Conservation (phyloP, 306 rosid genomes). For the Castanopsis chinensis region DNA sequence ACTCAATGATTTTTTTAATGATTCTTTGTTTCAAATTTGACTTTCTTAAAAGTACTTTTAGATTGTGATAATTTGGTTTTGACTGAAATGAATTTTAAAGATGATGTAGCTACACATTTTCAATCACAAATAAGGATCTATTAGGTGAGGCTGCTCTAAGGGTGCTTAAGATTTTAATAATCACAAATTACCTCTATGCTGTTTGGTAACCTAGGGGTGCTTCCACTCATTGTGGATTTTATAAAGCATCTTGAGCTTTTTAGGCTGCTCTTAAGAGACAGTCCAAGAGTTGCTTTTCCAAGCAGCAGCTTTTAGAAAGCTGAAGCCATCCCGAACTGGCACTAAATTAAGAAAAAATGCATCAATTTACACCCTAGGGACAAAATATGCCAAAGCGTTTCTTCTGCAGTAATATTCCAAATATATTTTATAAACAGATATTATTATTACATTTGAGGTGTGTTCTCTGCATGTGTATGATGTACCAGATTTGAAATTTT, state of each 20-base stretch:
- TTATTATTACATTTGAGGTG: neutral
- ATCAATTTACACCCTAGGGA: neutral
- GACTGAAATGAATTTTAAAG: neutral
- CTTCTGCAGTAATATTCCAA: neutral
- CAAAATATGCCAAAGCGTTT: neutral
- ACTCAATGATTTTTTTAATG: conserved; percentile 9
- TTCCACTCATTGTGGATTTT: neutral
- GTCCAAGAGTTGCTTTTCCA: neutral
- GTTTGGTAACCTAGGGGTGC: neutral
- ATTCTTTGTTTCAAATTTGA: neutral
- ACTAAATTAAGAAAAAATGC: neutral
- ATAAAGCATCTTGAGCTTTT: neutral
- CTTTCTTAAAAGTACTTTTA: neutral
- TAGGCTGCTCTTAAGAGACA: neutral
- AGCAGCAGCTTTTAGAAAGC: neutral
- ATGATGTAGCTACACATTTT: neutral
- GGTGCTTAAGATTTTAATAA: neutral
- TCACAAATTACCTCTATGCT: neutral
- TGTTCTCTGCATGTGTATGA: neutral
- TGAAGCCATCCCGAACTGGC: neutral
- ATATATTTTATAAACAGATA: neutral
- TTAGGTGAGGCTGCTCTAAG: neutral
- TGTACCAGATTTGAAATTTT: neutral
- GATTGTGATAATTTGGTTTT: neutral
- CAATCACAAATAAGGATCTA: neutral